Percentiles rank a stretch among this genome's conserved stretches.
These are phyloP conservation scores for Nothopassalora personata DNA, from an alignment of 2,329 filamentous ascomycete genomes.

Conservation along the genomic window DNA sequence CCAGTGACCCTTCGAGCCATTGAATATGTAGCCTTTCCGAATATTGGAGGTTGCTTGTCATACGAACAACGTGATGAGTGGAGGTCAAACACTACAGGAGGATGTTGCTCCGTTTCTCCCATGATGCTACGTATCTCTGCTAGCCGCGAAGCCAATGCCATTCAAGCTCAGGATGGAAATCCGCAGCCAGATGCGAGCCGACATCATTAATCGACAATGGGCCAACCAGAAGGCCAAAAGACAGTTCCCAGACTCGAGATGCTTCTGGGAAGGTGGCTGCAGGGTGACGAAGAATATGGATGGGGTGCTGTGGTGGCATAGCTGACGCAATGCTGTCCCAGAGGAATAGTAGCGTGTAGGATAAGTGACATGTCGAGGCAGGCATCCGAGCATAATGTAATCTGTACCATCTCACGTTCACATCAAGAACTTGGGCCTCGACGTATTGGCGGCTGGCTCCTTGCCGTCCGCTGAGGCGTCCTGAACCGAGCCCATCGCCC, in stretches of 20 bases:
- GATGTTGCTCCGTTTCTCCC: not conserved
- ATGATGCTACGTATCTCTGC: not conserved
- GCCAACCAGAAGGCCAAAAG: slow-evolving; percentile 34
- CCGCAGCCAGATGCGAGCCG: slow-evolving; percentile 31
- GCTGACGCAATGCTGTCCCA: not conserved
- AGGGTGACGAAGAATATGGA: slow-evolving; percentile 24
- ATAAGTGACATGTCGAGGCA: not conserved
- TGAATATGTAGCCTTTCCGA: no score
- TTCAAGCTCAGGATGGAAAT: slow-evolving; percentile 40
- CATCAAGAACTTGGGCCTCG: slow-evolving; percentile 30
- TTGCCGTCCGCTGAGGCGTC: not conserved
- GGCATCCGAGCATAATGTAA: not conserved
- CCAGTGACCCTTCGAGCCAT: no score
- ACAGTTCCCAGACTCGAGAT: slow-evolving; percentile 34
- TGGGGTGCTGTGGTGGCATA: slow-evolving; percentile 11
- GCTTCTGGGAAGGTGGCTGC: slow-evolving; percentile 35
- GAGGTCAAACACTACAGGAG: not conserved
- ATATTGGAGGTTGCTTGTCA: not conserved
- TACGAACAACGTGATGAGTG: not conserved
- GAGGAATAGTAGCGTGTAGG: not conserved
- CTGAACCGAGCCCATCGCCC: slow-evolving; percentile 1
- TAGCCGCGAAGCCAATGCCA: slow-evolving; percentile 44
- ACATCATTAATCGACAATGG: slow-evolving; percentile 33
- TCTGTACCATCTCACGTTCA: slow-evolving; percentile 9
- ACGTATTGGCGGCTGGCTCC: slow-evolving; percentile 2